Evolutionary conservation across 169 alveolate species (phyloP).

Genomic region (Amoebophrya sp.): DNA sequence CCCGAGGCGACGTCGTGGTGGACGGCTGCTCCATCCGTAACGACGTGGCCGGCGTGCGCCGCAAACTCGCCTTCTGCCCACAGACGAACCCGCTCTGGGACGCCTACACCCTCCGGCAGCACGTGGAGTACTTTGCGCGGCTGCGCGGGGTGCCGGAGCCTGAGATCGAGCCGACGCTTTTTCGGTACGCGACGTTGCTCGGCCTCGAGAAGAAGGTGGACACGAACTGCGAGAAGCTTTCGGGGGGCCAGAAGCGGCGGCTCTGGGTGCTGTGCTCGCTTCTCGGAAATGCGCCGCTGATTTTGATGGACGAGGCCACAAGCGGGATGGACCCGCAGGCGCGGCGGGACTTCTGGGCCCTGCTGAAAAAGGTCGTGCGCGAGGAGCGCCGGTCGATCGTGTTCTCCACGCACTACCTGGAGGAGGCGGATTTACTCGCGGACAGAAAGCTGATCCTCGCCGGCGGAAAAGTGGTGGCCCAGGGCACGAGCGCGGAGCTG

Average conservation of each 20-base stretch:
- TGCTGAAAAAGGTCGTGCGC: constrained; percentile 35
- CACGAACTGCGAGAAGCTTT: too few relatives aligned
- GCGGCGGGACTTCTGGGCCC: constrained; percentile 49
- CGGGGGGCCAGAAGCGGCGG: too few relatives aligned
- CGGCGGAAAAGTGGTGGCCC: constrained; percentile 41
- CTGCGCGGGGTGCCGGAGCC: neutral
- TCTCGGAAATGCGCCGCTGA: too few relatives aligned
- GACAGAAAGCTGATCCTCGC: constrained; percentile 55
- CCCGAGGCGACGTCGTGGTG: constrained; percentile 38
- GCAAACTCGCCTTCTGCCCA: constrained; percentile 64
- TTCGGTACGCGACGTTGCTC: too few relatives aligned
- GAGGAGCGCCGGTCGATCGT: constrained; percentile 46
- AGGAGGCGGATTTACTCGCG: constrained; percentile 64
- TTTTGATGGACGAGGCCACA: too few relatives aligned
- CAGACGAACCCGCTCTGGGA: constrained; percentile 58
- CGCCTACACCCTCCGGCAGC: constrained; percentile 49
- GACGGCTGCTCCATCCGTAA: constrained; percentile 44
- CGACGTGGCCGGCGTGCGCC: constrained; percentile 41
- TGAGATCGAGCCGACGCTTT: too few relatives aligned
- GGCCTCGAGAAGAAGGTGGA: too few relatives aligned
- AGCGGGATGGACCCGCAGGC: constrained; percentile 55
- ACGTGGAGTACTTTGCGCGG: constrained; percentile 12
- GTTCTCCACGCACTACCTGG: constrained; percentile 62
- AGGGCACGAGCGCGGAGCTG: constrained; percentile 41
- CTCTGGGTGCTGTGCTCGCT: too few relatives aligned